Base-by-base conservation (phyloP, 306 rosid species). In the Astragalus glycyphyllos region DNA sequence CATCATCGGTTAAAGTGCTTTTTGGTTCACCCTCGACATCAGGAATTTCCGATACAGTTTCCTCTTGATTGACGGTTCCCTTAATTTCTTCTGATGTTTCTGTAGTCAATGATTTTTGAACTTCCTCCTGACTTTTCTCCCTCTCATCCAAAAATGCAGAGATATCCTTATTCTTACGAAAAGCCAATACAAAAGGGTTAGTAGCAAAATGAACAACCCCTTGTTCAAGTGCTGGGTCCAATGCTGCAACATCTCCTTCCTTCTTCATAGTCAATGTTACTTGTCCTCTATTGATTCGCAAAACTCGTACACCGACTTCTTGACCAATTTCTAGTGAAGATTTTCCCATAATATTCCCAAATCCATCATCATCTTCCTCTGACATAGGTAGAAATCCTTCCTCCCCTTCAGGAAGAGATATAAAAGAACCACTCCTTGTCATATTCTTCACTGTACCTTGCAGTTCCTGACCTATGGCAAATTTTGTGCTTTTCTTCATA, bases 361-460 rank as follows among this genome's bases (percentile, higher is more conserved):
- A 91, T 77, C 97, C 96, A 16, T 83, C 91, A 41, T 72, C 83
- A 56, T 77, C 15, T 75, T 91, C 99, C 87, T 95, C 99, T 0
- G 93, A 81, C 38, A 72, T 16, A 7, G 96, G 99, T 48, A 95
- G 86, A 79, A 95, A 95, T 47, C 96, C 99, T 82, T 95, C 99
- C 83, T 95, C 97, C n/a, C 93, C 99, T 23, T 91, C 96, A 11
- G 97, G 96, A 82, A 95, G 99, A 56, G 97, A 80, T 57, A 91
- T 82, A 71, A 89, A 95, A 79, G 97, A 81, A 79, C 99, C 99
- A 5, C 89, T 84, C 86, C 96, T 77, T 29, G 70, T 72, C 76
- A 77, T 45, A 76, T 95, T 95, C 86, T 95, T 95, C 80, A 95
- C 99, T 0, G 89, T 85, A 40, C 97, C 99, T 53, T 82, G 80